phyloP scores from a whole-genome alignment of 192 early-diverging fungal genomes.

The Diversispora epigaea region DNA sequence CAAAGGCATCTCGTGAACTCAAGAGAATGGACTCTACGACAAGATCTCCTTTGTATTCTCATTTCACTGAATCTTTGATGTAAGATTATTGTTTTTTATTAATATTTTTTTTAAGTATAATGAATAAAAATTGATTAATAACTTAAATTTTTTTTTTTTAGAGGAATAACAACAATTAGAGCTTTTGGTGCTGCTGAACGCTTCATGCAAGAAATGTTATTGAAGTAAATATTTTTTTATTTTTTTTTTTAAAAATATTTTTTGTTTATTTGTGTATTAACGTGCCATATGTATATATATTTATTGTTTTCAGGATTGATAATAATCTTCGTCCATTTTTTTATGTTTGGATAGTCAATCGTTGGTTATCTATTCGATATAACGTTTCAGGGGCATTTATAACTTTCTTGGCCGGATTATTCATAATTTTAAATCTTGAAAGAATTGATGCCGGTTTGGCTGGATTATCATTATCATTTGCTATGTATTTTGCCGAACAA shows the following conservation, averaged over 20 bases:
- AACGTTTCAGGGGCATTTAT: constrained; percentile 71
- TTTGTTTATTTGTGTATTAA: background rate
- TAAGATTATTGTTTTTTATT: background rate
- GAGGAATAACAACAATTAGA: constrained; percentile 75
- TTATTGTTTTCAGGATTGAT: constrained; percentile 43
- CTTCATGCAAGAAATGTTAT: constrained; percentile 51
- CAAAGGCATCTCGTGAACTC: constrained; percentile 79
- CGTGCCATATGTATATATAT: background rate
- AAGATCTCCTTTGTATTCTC: constrained; percentile 73
- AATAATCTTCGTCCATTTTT: constrained; percentile 77
- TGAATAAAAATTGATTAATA: background rate
- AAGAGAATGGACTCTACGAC: constrained; percentile 68
- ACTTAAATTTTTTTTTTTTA: background rate
- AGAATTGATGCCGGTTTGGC: constrained; percentile 71
- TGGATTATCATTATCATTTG: constrained; percentile 81
- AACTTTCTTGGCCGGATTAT: constrained; percentile 65
- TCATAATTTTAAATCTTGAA: constrained; percentile 41
- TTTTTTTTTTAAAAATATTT: background rate
- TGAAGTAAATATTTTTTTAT: constrained; percentile 21
- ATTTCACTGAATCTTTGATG: constrained; percentile 66
- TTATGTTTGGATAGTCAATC: constrained; percentile 72
- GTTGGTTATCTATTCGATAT: constrained; percentile 81
- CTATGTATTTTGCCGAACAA: constrained; percentile 74
- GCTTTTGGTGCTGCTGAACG: constrained; percentile 60
- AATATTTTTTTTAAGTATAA: background rate